Percentiles rank a stretch among this genome's conserved stretches.
These are phyloP conservation scores for Heliocybe sulcata DNA, from an alignment of 1,284 basidiomycete species.

Conservation along the genomic window DNA sequence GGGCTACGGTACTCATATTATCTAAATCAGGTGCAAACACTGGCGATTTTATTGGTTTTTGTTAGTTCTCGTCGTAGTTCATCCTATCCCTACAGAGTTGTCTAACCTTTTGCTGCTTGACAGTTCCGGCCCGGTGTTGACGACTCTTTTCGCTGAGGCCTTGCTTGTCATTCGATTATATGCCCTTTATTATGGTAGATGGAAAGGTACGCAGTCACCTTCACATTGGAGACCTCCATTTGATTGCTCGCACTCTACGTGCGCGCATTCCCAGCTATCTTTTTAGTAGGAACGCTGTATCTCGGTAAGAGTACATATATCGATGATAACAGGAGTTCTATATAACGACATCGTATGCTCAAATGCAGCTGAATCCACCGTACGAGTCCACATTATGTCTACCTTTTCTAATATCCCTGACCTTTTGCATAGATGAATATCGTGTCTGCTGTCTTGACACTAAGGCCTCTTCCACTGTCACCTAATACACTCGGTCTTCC, in stretches of 20 bases:
- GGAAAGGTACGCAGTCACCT: neutral
- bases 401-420: neutral
- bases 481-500: neutral
- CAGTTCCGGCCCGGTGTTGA: neutral
- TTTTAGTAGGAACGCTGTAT: neutral
- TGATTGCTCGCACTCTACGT: neutral
- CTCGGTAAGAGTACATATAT: neutral
- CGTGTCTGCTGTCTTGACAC: neutral
- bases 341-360: neutral
- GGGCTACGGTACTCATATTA: neutral
- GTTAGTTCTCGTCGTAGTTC: neutral
- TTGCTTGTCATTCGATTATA: neutral
- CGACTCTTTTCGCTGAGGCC: neutral
- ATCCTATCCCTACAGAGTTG: too few relatives aligned
- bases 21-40: neutral
- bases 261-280: neutral
- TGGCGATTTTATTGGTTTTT: neutral
- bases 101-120: too few relatives aligned
- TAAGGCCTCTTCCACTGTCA: neutral
- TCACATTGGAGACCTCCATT: neutral
- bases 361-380: neutral
- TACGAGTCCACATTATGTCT: neutral
- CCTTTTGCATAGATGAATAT: neutral
- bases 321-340: neutral
- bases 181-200: neutral